Base-by-base conservation (phyloP, 768 basidiomycete genomes). In the Mycena indigotica region DNA sequence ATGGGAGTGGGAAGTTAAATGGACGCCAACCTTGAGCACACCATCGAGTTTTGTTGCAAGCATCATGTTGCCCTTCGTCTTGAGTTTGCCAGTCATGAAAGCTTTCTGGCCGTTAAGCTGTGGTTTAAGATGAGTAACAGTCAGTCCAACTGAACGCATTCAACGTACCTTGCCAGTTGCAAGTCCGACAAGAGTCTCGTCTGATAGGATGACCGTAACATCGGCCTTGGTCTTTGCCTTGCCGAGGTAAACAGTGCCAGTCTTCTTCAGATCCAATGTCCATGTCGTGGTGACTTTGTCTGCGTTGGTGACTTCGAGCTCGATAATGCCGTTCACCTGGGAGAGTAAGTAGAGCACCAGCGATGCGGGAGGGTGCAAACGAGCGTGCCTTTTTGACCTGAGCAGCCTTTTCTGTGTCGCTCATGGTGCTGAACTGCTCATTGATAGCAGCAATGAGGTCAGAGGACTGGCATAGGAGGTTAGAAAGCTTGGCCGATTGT, bases 221-320 rank as follows among this genome's bases (percentile, higher is more conserved):
- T 95, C 92, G 4, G 90, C 77, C 72, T 94, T 93, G 56, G 85
- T 79, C 61, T 84, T 80, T 10, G 85, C 82, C 30, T 75, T 73
- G 38, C 93, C 93, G 73, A 88, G 87, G 80, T 85, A 87, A 25
- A 95, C 82, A 21, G 80, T 74, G 12, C 90, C 92, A 15, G 82
- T 80, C 75, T 88, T 88, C 83, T 98, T 97, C 69, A 96, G 67
- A 79, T 98, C 95, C 65, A 98, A 92, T 5, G 93, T 95, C 93
- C 93, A 97, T 44, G 80, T 80, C 19, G 77, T 89, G 60, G 85
- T 85, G 72, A 89, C 78, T 57, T 88, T 88, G 16, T 81, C 77
- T 26, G 73, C 80, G 68, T 94, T 93, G 70, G 86, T 84, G 64
- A 96, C 82, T 52, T 85, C 83, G 39, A 97, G 77, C 72, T 94